Evolutionary conservation across 345 rosid genomes (phyloP).

Genomic region (Eucalyptus sp.): DNA sequence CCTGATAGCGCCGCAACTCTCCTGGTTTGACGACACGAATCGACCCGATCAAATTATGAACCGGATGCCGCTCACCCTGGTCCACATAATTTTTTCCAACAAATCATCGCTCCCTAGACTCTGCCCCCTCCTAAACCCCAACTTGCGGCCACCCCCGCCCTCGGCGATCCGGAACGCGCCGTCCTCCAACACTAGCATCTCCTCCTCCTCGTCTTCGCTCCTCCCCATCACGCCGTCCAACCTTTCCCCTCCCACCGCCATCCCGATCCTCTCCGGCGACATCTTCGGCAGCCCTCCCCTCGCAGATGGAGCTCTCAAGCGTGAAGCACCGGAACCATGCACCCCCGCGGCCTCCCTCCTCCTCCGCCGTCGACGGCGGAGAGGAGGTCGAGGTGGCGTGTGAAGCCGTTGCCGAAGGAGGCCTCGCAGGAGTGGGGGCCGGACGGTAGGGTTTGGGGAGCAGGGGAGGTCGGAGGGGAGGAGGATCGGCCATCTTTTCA

Average conservation of each 20-base stretch:
- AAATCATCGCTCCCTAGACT: conserved; percentile 32
- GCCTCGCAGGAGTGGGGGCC: conserved; percentile 54
- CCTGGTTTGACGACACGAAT: conserved; percentile 24
- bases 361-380: no score
- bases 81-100: conserved; percentile 31
- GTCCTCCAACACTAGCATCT: background rate
- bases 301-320: no score
- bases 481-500: no score
- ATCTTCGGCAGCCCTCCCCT: no score
- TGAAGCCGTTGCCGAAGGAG: conserved; percentile 76
- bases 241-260: no score
- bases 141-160: background rate
- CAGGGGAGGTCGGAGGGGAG: conserved; percentile 2
- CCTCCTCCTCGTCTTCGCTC: no score
- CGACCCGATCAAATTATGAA: conserved; percentile 53
- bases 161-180: conserved; percentile 61
- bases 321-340: no score
- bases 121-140: background rate
- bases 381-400: conserved; percentile 23
- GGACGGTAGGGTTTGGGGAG: conserved; percentile 23
- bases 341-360: no score
- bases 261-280: no score
- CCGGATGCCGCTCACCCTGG: conserved; percentile 32
- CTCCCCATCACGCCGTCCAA: no score
- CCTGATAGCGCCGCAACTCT: conserved; percentile 58